Evolutionary conservation across 345 rosid genomes (phyloP), one percentile per base, ranked within the genome.

Genomic region (Angophora floribunda): DNA sequence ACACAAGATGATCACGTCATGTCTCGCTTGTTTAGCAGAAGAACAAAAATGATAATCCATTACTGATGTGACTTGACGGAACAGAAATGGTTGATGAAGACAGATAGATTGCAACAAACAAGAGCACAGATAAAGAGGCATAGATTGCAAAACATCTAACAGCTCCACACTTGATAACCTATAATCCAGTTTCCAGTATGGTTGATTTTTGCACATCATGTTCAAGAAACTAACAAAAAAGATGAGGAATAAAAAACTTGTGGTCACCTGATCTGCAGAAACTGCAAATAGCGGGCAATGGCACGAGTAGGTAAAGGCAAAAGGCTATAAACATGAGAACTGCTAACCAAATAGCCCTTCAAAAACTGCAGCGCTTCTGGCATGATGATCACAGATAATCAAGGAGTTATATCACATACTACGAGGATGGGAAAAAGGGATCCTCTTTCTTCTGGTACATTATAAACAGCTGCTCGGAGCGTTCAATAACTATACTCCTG

Each of bases 381-480:
- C 49, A 41, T 2, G 7, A 75, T 19, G 2, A 36, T 75, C 82
- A 51, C n/a, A n/a, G 26, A 22, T 24, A 51, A 9, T n/a, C 80
- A 26, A 61, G 52, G 26, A 8, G 30, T 49, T 45, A 26, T 41
- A 57, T 47, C 30, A 16, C 17, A 22, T n/a, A 10, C 82, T 86
- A 87, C 13, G 24, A 50, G 85, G 51, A 41, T 15, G 89, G 89
- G 88, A 89, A 92, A 13, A 89, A 65, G 88, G 88, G 55, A 87
- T 90, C 92, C 85, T 78, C 87, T 65, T 85, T 87, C 85, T 55
- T 85, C 88, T 85, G 87, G 88, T 88, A 92, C 53, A 91, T 87
- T 67, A 90, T 87, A 89, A 93, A 87, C 53, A 94, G 86, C 90
- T 92, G 88, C 61, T 85, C 70, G 6, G 45, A 86, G 82, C 90